These are phyloP conservation scores for Nannizziopsis barbatae DNA, from an alignment of 2,329 filamentous ascomycete species.

Conservation along the genomic window DNA sequence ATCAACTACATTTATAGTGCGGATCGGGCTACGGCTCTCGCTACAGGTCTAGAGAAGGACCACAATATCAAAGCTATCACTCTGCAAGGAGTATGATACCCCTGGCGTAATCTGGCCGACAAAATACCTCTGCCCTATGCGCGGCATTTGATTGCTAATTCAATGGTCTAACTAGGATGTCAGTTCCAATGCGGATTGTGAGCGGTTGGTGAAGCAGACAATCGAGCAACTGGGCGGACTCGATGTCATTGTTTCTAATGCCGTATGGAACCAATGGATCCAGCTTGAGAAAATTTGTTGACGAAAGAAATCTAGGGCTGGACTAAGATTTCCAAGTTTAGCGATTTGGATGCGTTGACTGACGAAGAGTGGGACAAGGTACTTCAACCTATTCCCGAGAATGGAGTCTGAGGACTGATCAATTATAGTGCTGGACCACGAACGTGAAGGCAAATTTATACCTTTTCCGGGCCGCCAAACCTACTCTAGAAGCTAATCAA, in stretches of 20 bases:
- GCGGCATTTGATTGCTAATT: slow-evolving; percentile 9
- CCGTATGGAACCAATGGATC: slow-evolving; percentile 33
- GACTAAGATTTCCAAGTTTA: slow-evolving; percentile 49
- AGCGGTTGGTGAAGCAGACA: slow-evolving; percentile 48
- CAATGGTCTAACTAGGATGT: slow-evolving; percentile 44
- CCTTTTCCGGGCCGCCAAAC: slow-evolving; percentile 46
- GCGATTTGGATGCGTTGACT: slow-evolving; percentile 46
- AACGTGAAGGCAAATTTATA: slow-evolving; percentile 49
- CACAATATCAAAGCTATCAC: slow-evolving; percentile 44
- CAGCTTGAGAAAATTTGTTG: not conserved
- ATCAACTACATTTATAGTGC: slow-evolving; percentile 61
- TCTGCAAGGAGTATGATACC: slow-evolving; percentile 47
- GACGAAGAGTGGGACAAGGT: slow-evolving; percentile 56
- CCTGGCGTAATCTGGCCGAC: not conserved
- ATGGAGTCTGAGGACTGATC: not conserved
- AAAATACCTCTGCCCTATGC: not conserved
- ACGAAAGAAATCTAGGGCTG: slow-evolving; percentile 39
- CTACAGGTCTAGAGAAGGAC: slow-evolving; percentile 43
- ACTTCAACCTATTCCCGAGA: slow-evolving; percentile 10
- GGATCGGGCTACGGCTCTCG: slow-evolving; percentile 49
- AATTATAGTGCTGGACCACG: slow-evolving; percentile 45
- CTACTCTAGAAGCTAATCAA: slow-evolving; percentile 49
- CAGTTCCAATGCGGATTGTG: slow-evolving; percentile 48
- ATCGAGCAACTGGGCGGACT: slow-evolving; percentile 53
- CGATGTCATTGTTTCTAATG: slow-evolving; percentile 70